Base-by-base conservation (phyloP, 768 basidiomycete genomes). In the Lyophyllum atratum region DNA sequence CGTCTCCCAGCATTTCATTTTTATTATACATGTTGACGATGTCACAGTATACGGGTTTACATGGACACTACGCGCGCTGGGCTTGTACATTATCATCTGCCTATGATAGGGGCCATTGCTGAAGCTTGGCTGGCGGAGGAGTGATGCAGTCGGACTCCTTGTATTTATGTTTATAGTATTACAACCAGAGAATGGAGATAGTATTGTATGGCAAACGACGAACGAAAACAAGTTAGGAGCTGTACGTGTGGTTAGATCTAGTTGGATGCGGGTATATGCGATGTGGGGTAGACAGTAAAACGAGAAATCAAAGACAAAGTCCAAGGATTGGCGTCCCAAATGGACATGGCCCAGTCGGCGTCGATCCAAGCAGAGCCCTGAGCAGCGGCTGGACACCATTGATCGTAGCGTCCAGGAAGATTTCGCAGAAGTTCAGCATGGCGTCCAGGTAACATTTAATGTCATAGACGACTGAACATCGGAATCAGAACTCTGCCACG, bases 71-170 rank as follows among this genome's bases (percentile, higher is more conserved):
- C 78, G 1, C 76, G 74, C 29, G 76, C 80, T 49, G 79, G 76
- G 19, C 72, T 87, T n/a, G 65, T 79, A 24, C 78, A 82, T 50
- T 90, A 77, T 67, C 81, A 82, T 62, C 67, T 89, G 45, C 90
- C 90, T 12, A 72, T 74, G 52, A 77, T 90, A 15, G 90, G 90
- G 3, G 72, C 76, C 22, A 67, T 89, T 12, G 90, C 89, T 14
- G 87, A 88, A 59, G 72, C 76, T 55, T 91, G 89, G 87, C 76
- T 92, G 11, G 72, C 74, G 10, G 88, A 86, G 58, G 89, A 90
- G 66, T 76, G 49, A 64, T 12, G 24, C 43, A 47, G 22, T 58
- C 15, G 12, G 59, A 39, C 39, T 43, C 28, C 53, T 56, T 31
- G 34, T 48, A 39, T 60, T 59, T 55, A 46, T 54, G 10, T 21